phyloP scores from a whole-genome alignment of 192 early-diverging fungal species.

The Kickxella alabastrina region DNA sequence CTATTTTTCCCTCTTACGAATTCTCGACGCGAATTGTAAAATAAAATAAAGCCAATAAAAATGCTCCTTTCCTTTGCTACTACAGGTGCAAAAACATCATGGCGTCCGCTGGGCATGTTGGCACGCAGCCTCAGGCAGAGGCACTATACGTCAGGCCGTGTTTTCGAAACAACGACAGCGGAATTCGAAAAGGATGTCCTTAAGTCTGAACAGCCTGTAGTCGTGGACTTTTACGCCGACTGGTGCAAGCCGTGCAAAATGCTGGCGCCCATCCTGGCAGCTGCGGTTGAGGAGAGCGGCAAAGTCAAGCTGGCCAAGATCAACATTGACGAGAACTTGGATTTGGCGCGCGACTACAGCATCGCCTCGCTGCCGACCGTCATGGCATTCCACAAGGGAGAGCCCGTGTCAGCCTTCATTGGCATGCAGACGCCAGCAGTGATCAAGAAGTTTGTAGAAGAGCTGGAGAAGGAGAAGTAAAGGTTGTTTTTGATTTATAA shows the following conservation, averaged over 20 bases:
- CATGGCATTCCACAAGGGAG: slow-evolving; percentile 61
- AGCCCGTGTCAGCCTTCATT: slow-evolving; percentile 62
- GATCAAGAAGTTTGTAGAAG: slow-evolving; percentile 53
- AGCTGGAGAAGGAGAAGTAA: slow-evolving; percentile 60
- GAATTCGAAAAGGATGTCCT: slow-evolving; percentile 59
- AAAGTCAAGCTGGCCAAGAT: slow-evolving; percentile 71
- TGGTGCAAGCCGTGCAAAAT: slow-evolving; percentile 86
- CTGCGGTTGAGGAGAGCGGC: slow-evolving; percentile 60
- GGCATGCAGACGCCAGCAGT: slow-evolving; percentile 53
- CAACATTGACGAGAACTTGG: slow-evolving; percentile 65
- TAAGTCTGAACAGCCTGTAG: slow-evolving; percentile 59
- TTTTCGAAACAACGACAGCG: slow-evolving; percentile 53
- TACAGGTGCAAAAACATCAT: no score
- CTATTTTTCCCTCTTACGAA: no score
- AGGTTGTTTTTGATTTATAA: no score
- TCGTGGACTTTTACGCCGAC: slow-evolving; percentile 74
- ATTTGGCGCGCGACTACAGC: slow-evolving; percentile 59
- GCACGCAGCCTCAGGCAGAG: no score
- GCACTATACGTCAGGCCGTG: no score
- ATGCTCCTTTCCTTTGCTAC: no score
- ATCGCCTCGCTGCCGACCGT: slow-evolving; percentile 77
- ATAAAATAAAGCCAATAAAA: no score
- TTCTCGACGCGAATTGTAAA: no score
- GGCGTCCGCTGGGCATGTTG: no score
- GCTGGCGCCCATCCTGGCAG: slow-evolving; percentile 65